Conservation (phyloP, 352 stramenopile genomes). For the Pythium folliculosum region DNA sequence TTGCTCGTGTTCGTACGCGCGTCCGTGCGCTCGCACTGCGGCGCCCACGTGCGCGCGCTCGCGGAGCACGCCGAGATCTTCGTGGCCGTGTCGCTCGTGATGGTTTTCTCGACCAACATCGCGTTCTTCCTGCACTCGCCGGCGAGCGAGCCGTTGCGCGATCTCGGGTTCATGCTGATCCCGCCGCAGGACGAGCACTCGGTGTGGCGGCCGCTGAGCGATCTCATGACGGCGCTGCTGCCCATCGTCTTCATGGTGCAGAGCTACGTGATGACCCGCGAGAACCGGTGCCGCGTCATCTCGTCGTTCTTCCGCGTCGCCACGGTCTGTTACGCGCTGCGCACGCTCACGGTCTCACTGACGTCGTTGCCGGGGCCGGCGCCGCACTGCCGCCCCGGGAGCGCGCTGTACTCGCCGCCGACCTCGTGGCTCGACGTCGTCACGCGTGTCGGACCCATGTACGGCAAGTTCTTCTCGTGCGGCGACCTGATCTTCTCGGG, state of each 20-base stretch:
- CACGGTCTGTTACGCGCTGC: conserved; percentile 44
- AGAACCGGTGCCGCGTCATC: conserved; percentile 36
- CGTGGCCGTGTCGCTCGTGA: conserved; percentile 31
- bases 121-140: conserved; percentile 46
- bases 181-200: conserved; percentile 35
- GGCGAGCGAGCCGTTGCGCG: conserved; percentile 35
- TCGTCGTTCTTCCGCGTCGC: conserved; percentile 46
- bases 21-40: conserved; percentile 23
- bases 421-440: conserved; percentile 46
- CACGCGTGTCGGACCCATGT: conserved; percentile 41
- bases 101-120: conserved; percentile 47
- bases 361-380: conserved; percentile 49
- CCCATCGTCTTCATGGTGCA: conserved; percentile 39
- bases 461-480: conserved; percentile 45
- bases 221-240: conserved; percentile 40
- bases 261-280: conserved; percentile 31
- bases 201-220: conserved; percentile 38
- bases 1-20: conserved; percentile 19
- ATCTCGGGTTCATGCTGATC: conserved; percentile 51
- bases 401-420: conserved; percentile 36
- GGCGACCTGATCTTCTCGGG: conserved; percentile 54
- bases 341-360: conserved; percentile 40
- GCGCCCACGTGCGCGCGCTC: conserved; percentile 23
- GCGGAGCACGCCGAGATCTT: conserved; percentile 43
- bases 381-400: conserved; percentile 37